Percentiles rank a stretch among this genome's conserved stretches.
These are phyloP conservation scores for Lupinus albus DNA, from an alignment of 306 rosid genomes.

Conservation along the genomic window DNA sequence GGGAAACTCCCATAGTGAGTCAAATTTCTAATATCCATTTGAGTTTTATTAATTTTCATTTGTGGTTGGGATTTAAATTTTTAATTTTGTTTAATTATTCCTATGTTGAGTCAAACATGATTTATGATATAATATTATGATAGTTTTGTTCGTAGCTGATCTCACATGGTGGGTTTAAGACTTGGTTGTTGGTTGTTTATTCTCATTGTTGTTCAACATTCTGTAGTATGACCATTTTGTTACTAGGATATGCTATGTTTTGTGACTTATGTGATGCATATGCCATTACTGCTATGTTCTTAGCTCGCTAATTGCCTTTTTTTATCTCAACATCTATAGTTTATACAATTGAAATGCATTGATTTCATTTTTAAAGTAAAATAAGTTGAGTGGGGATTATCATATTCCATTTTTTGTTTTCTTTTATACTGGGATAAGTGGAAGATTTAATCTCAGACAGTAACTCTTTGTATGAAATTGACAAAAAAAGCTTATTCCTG, in stretches of 20 bases:
- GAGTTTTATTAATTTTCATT: neutral
- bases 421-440: neutral
- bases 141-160: too few species aligned
- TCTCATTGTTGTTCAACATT: neutral
- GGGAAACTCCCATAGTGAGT: slow-evolving; percentile 51
- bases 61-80: neutral
- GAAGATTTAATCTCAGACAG: neutral
- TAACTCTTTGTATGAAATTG: neutral
- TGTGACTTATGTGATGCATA: neutral
- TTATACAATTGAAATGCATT: neutral
- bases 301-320: neutral
- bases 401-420: neutral
- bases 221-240: slow-evolving; percentile 2
- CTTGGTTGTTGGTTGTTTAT: too few species aligned
- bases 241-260: neutral
- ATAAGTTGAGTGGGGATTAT: neutral
- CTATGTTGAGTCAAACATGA: too few species aligned
- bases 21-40: neutral
- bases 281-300: neutral
- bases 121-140: too few species aligned
- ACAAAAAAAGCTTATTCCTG: neutral
- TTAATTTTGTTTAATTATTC: neutral
- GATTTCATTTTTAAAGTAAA: neutral
- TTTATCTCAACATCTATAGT: neutral
- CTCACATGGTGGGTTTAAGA: too few species aligned